Evolutionary conservation across 1,139 yeast genomes (phyloP).

Genomic region (Scheffersomyces insectosa): DNA sequence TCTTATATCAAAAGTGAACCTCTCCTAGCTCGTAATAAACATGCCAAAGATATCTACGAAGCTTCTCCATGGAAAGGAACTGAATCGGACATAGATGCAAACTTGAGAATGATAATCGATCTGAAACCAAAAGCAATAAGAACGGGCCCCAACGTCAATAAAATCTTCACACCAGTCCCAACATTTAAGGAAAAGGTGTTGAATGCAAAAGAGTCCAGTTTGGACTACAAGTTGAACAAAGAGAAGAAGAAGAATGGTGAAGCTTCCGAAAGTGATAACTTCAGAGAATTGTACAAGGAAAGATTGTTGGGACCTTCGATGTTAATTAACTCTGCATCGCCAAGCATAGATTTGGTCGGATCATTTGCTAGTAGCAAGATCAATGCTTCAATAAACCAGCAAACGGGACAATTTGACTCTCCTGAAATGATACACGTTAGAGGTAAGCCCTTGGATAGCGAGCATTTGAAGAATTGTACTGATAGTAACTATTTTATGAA

Average conservation of each 20-base stretch:
- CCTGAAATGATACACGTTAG: constrained; percentile 49
- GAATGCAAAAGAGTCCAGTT: constrained; percentile 62
- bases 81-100: constrained; percentile 53
- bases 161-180: constrained; percentile 28
- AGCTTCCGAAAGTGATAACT: constrained; percentile 47
- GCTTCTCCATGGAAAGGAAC: constrained; percentile 68
- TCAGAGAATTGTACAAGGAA: constrained; percentile 64
- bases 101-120: constrained; percentile 65
- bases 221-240: constrained; percentile 62
- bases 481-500: constrained; percentile 46
- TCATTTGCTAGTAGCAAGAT: constrained; percentile 74
- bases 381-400: constrained; percentile 65
- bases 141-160: constrained; percentile 8
- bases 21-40: constrained; percentile 43
- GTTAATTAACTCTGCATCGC: constrained; percentile 40
- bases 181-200: constrained; percentile 42
- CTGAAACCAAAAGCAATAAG: constrained; percentile 49
- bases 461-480: constrained; percentile 60
- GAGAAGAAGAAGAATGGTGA: constrained; percentile 13
- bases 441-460: constrained; percentile 58
- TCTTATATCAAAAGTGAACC: constrained; percentile 19
- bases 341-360: constrained; percentile 48
- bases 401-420: constrained; percentile 63
- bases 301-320: constrained; percentile 60
- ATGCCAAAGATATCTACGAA: constrained; percentile 54